Evolutionary conservation across 176 grass and related monocot species (phyloP), one percentile per base, ranked within the genome.

Genomic region (Rhynchospora tenuis): DNA sequence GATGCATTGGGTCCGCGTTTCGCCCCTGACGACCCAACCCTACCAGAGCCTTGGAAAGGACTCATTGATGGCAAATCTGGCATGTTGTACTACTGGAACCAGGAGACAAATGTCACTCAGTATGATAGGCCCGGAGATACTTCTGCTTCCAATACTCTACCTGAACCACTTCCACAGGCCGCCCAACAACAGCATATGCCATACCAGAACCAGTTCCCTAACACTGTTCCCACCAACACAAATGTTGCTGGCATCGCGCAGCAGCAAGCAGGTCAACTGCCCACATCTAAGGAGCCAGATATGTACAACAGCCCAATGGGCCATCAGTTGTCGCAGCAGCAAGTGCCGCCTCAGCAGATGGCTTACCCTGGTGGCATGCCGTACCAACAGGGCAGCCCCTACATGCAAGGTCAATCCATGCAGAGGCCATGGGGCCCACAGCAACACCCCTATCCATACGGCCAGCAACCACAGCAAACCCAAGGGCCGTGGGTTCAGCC

Each of bases 11-110:
- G 91, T 19, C 96, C 96, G 11, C 96, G 89, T 2, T 99, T 91
- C 44, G 96, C 93, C 33, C 91, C 93, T 9, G 96, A 95, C 2
- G 96, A 99, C 80, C 96, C 93, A 3, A 95, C 89, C 1, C 86
- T 99, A 10, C 96, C 93, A 0, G 86, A 84, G 15, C 96, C 96
- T 0, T 99, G 96, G 96, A 99, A 95, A 81, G 96, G 83, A 17
- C 80, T 99, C 27, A 87, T 99, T 0, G 91, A 99, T 19, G 96
- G 96, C 16, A 82, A 63, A 0, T 93, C 93, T 1, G 84, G 88
- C 31, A 17, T 86, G 0, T 52, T 99, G 42, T 99, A 99, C 84
- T 99, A 99, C 73, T 99, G 96, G 96, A 99, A 99, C 76, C 93
- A 93, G 6, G 96, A 99, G 59, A 95, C 91, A 6, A 99, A 99